Base-by-base conservation (phyloP, 140 eudicot species). In the Senecio squalidus region DNA sequence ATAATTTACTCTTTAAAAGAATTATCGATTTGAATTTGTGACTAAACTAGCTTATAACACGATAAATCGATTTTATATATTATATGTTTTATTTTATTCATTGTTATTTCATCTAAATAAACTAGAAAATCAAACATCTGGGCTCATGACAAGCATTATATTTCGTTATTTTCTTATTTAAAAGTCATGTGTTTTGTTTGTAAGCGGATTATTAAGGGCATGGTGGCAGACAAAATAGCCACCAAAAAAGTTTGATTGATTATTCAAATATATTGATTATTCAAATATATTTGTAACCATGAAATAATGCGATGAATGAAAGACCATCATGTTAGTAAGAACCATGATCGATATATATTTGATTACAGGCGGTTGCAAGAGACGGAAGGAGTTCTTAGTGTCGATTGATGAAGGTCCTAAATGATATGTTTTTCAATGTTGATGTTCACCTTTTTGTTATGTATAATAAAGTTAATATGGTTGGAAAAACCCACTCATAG, bases 171-270 rank as follows among this genome's bases (percentile, higher is more conserved):
- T 69, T 69, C 44, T 50, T 39, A 50, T 60, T 46, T 28, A 48
- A 69, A 58, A 69, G 62, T 69, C 68, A 46, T 39, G 40, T 27
- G 62, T 60, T 69, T 69, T 69, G 75, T 69, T 69, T 60, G 61
- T 49, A 69, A 69, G 75, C 48, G 55, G 55, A 69, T 60, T 60
- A 50, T 59, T 59, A 47, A 24, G 74, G 53, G 40, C 13, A 10
- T 60, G 55, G 69, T 69, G 75, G 75, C 75, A 60, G 75, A 69
- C 75, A 69, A 39, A 69, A 69, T 58, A 49, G 69, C 62, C 75
- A 69, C 69, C 62, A 28, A 60, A 69, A 69, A 69, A 60, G 75
- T 29, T 43, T 69, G 75, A 56, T 56, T 67, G 53, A 34, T 58
- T 49, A n/a, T 36, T 36, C 2, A 36, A 9, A 8, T 36, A 1